Percentiles rank a stretch among this genome's conserved stretches.
phyloP scores from a whole-genome alignment of 2,329 filamentous ascomycete species.

The Alternaria triticina region DNA sequence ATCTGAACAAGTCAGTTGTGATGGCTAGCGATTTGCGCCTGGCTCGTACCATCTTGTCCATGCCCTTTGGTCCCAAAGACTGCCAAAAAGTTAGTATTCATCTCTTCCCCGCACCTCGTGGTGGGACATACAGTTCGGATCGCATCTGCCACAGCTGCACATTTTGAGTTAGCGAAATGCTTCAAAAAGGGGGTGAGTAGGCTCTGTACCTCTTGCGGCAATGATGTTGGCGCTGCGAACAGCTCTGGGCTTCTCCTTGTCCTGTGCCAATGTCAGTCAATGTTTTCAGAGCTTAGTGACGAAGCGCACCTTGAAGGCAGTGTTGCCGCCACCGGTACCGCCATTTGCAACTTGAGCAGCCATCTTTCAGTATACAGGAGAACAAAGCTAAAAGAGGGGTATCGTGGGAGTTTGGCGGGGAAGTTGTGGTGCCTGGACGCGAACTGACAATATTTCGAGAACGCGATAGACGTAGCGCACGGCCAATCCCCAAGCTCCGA shows the following conservation, averaged over 20 bases:
- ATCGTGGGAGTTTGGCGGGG: constrained; percentile 28
- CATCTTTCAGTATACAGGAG: constrained; percentile 32
- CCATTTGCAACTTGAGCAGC: constrained; percentile 41
- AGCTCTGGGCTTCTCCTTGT: constrained; percentile 98
- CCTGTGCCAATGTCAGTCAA: constrained; percentile 57
- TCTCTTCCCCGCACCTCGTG: constrained; percentile 25
- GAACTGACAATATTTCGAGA: constrained; percentile 34
- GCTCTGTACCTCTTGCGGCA: constrained; percentile 80
- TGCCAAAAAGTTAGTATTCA: constrained; percentile 42
- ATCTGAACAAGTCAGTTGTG: constrained; percentile 61
- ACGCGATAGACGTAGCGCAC: constrained; percentile 22
- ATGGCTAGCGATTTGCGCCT: neutral
- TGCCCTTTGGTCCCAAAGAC: constrained; percentile 92
- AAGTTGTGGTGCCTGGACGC: constrained; percentile 33
- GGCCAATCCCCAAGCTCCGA: constrained; percentile 15
- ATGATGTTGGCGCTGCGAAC: constrained; percentile 97
- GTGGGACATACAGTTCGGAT: constrained; percentile 74
- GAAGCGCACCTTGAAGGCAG: constrained; percentile 66
- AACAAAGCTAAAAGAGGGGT: constrained; percentile 23
- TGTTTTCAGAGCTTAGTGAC: constrained; percentile 31
- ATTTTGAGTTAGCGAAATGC: constrained; percentile 27
- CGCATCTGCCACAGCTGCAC: constrained; percentile 88
- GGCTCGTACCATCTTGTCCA: constrained; percentile 86
- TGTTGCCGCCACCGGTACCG: constrained; percentile 61
- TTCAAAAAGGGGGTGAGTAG: constrained; percentile 22